Conservation (phyloP, 2,329 filamentous ascomycete species). For the Uncinocarpus reesii region DNA sequence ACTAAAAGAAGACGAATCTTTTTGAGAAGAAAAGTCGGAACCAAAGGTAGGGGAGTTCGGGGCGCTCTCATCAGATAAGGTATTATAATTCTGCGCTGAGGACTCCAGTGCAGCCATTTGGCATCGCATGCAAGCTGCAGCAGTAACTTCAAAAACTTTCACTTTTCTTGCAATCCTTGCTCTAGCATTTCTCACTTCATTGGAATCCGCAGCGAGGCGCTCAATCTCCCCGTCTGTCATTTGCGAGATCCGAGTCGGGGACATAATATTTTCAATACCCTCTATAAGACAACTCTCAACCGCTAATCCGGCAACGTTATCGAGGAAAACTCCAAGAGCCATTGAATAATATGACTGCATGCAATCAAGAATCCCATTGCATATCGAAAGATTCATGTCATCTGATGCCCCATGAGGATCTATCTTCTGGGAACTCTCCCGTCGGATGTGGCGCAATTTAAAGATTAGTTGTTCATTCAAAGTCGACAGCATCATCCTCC, state of each 20-base stretch:
- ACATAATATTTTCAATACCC: conserved; percentile 27
- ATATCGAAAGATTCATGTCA: conserved; percentile 11
- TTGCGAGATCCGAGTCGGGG: conserved; percentile 24
- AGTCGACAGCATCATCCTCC: conserved; percentile 16
- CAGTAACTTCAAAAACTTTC: conserved; percentile 16
- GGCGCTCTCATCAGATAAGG: conserved; percentile 8
- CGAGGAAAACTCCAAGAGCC: conserved; percentile 27
- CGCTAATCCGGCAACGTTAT: conserved; percentile 30
- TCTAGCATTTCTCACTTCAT: conserved; percentile 15
- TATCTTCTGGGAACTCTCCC: conserved; percentile 2
- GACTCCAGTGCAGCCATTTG: conserved; percentile 17
- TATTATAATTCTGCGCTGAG: conserved; percentile 14
- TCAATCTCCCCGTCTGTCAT: conserved; percentile 25
- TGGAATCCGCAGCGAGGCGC: conserved; percentile 21
- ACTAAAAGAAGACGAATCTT: conserved; percentile 2
- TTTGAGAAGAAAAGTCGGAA: conserved; percentile 9
- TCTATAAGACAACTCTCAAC: conserved; percentile 32
- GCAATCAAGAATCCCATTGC: conserved; percentile 19
- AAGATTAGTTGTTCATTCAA: conserved; percentile 15
- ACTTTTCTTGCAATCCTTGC: conserved; percentile 12
- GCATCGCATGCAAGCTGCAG: conserved; percentile 17
- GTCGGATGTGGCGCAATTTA: conserved; percentile 12
- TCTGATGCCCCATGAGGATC: conserved; percentile 3
- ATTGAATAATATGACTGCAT: conserved; percentile 22
- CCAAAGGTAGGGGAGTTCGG: conserved; percentile 2